Base-by-base conservation (phyloP, 2,329 filamentous ascomycete species). In the Cladophialophora psammophila region DNA sequence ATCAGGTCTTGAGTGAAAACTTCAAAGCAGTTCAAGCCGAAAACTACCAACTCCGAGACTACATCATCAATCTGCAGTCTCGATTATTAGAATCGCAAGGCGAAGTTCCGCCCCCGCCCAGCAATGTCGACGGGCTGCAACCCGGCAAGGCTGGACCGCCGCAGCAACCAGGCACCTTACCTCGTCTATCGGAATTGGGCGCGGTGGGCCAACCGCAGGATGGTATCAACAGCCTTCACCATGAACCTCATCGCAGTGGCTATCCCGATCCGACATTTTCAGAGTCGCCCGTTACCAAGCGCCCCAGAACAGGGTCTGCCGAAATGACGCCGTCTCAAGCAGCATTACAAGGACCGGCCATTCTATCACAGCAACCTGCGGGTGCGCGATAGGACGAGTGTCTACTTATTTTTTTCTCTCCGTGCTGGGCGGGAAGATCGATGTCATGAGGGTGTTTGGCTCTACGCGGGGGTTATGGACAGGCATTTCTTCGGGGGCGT, bases 21-120 rank as follows among this genome's bases (percentile, higher is more conserved):
- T 93, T 88, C 79, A 95, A 96, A 78, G 82, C 85, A n/a, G 82
- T 96, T 32, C 92, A 97, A 76, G 84, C 87, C 34, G 94, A 99
- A 78, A 97, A 97, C 80, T 95, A 94, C 77, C 88, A 91, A 69
- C 84, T 99, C 50, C 90, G 94, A 72, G 93, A 97, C 78, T 98
- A 98, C 80, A 91, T 97, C 72, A 90, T 97, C 76, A 91, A 91
- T 73, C 85, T 99, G 15, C 95, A 99, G 78, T 91, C 91, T 5
- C 89, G 92, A 48, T 85, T 98, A 40, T 85, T 97, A 68, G 94
- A 97, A 72, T 86, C 89, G 2, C 89, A 93, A 74, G 90, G 91
- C 75, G 93, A 97, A 72, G 89, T 91, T 63, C 95, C 95, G 2
- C 73, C 74, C 18, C 74, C 75, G 34, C 73, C 74, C 40, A 72